Evolutionary conservation across 2,329 filamentous ascomycete species (phyloP), one percentile per base, ranked within the genome.

Genomic region (Exophiala phaeomuriformis): DNA sequence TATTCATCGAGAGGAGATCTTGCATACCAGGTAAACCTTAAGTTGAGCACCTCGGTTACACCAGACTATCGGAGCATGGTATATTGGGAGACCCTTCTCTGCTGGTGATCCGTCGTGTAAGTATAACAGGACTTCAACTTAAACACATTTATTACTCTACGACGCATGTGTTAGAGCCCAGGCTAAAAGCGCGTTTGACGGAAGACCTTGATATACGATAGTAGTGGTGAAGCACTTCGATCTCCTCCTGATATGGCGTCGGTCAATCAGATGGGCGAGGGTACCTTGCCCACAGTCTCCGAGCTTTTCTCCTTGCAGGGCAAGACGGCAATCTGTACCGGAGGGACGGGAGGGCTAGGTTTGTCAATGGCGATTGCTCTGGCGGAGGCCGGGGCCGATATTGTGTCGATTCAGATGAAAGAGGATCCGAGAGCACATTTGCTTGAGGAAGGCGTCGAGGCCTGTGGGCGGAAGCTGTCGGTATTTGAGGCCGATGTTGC

Each of bases 351-450:
- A 47, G 72, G 72, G 6, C 73, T 75, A 35, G 73, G 72, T 29
- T 66, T 69, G 53, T 68, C 69, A 31, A 75, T 75, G 72, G 70
- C 71, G 10, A 57, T 73, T 54, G 71, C 69, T 2, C 63, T 75
- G 30, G 72, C 73, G 12, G 73, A 75, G 56, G 71, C 72, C 7
- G 72, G 73, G 8, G 72, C 73, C 27, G 71, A 75, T 57, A 67
- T 75, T 53, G 64, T 75, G 33, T 53, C 54, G 2, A 56, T 61
- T 7, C 51, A 59, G 35, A 33, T 56, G 3, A 36, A 43, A 6
- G 40, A 49, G 9, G 56, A 59, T 36, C 49, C 53, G 9, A 35
- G 49, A 32, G 40, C 47, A 19, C 27, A 40, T 5, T 35, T 46
- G 36, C 44, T 59, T 3, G 64, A 82, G 47, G 64, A 70, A 43